Conservation (phyloP, 352 stramenopile species). For the Pythium aquatile region DNA sequence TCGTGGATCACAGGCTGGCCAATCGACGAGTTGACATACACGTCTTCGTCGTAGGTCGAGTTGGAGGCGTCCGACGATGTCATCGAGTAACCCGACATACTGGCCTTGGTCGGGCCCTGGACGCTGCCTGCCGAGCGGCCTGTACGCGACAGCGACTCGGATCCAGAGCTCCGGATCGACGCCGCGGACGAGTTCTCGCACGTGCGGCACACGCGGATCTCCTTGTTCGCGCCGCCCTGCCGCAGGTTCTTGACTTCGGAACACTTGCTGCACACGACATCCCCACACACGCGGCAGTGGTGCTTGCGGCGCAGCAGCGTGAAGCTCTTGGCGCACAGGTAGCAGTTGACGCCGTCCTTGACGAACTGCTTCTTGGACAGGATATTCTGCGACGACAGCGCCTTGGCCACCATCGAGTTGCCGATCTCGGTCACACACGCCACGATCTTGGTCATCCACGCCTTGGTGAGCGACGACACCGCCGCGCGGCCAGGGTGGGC, state of each 20-base stretch:
- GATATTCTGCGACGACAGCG: constrained; percentile 57
- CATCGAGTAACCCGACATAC: constrained; percentile 44
- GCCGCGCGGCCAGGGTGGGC: constrained; percentile 64
- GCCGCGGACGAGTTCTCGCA: constrained; percentile 55
- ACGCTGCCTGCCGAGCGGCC: constrained; percentile 23
- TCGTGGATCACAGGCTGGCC: constrained; percentile 35
- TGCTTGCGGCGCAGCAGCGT: constrained; percentile 79
- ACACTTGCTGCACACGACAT: constrained; percentile 85
- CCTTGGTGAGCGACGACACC: constrained; percentile 70
- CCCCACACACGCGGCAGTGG: constrained; percentile 81
- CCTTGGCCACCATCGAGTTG: constrained; percentile 62
- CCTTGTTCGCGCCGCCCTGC: constrained; percentile 59
- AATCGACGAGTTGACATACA: constrained; percentile 27
- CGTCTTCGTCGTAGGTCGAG: constrained; percentile 49
- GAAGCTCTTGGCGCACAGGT: constrained; percentile 73
- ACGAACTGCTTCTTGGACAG: constrained; percentile 75
- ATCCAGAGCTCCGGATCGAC: constrained; percentile 69
- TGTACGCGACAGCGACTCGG: constrained; percentile 35
- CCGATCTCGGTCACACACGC: constrained; percentile 65
- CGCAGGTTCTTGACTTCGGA: constrained; percentile 77
- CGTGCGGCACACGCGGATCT: constrained; percentile 74
- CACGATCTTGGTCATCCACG: constrained; percentile 86
- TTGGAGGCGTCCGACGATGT: constrained; percentile 49
- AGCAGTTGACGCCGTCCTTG: constrained; percentile 75
- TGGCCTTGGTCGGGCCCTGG: constrained; percentile 36